Evolutionary conservation across 345 rosid species (phyloP).

Genomic region (Melaleuca alternifolia): DNA sequence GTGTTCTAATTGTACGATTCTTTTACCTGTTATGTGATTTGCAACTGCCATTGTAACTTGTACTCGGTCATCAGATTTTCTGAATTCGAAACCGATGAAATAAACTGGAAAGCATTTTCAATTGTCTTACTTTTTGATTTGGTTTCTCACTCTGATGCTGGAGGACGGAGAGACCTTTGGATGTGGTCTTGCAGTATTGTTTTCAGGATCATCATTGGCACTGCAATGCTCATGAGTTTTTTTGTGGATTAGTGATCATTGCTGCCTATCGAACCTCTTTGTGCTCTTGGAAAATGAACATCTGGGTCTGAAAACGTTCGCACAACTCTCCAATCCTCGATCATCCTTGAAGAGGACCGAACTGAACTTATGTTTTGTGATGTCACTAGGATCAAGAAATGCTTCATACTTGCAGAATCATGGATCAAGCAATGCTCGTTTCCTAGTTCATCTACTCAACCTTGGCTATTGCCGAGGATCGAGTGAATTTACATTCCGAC

Average conservation of each 20-base stretch:
- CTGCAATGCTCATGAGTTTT: not conserved
- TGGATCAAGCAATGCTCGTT: not conserved
- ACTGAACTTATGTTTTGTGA: not conserved
- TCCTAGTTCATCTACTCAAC: not conserved
- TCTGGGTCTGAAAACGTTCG: not conserved
- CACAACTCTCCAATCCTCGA: not conserved
- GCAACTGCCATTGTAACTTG: not conserved
- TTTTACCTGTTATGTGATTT: not conserved
- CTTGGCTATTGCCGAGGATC: not conserved
- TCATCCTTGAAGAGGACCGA: not conserved
- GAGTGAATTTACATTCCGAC: not conserved
- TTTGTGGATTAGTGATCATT: not conserved
- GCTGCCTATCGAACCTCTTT: not conserved
- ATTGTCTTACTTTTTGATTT: not conserved
- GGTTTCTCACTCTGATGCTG: not conserved
- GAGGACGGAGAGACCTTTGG: not conserved
- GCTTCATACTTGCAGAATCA: not conserved
- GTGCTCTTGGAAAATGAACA: not conserved
- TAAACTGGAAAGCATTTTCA: not conserved
- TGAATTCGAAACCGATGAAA: not conserved
- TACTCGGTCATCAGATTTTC: not conserved
- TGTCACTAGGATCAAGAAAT: not conserved
- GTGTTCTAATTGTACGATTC: not conserved
- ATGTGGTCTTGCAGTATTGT: not conserved
- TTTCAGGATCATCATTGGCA: not conserved